Evolutionary conservation across 768 basidiomycete species (phyloP).

Genomic region (Macrolepiota dolichaula): DNA sequence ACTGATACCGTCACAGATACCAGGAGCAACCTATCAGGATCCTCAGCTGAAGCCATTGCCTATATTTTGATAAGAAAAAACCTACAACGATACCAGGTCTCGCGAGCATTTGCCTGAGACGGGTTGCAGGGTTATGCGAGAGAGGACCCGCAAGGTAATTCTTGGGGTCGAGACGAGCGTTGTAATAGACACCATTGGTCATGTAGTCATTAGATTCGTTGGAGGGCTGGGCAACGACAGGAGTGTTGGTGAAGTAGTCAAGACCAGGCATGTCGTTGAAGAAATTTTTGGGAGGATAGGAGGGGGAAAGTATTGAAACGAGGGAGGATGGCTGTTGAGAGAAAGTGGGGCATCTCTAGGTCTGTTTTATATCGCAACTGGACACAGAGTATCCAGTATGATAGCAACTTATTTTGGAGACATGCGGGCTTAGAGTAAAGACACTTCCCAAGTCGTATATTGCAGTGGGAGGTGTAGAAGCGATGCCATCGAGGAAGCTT

Average conservation of each 20-base stretch:
- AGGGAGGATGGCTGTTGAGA: background rate
- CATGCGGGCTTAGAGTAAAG: slow-evolving; percentile 3
- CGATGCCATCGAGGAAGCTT: background rate
- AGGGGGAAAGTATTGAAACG: background rate
- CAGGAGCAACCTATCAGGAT: slow-evolving; percentile 52
- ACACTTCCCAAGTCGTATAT: background rate
- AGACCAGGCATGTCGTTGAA: slow-evolving; percentile 7
- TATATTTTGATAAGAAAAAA: slow-evolving; percentile 5
- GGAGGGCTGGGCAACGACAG: background rate
- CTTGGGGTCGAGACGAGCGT: slow-evolving; percentile 62
- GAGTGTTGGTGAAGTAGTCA: slow-evolving; percentile 3
- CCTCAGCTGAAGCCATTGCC: background rate
- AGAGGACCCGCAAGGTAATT: slow-evolving; percentile 66
- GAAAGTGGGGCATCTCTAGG: background rate
- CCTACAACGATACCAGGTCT: slow-evolving; percentile 70
- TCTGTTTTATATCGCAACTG: background rate
- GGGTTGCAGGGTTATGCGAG: slow-evolving; percentile 60
- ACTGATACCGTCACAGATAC: slow-evolving; percentile 72
- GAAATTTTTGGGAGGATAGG: background rate
- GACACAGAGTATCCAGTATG: background rate
- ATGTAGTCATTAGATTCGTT: background rate
- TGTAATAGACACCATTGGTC: slow-evolving; percentile 42
- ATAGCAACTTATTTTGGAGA: background rate
- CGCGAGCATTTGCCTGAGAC: slow-evolving; percentile 59
- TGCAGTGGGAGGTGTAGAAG: background rate